phyloP scores from a whole-genome alignment of 179 eudicot species.

The Patellifolia procumbens region DNA sequence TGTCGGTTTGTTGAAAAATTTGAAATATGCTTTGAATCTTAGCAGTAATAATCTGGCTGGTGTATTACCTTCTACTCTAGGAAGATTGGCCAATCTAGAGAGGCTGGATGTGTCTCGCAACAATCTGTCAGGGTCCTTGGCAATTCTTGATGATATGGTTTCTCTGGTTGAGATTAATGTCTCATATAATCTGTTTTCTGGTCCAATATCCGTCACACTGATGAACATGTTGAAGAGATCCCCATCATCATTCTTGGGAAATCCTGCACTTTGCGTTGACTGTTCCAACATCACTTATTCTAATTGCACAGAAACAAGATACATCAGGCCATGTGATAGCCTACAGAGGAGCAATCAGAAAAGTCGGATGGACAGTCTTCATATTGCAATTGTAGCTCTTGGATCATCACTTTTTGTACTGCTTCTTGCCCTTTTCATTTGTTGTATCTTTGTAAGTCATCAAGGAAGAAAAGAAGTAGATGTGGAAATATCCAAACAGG shows the following conservation, averaged over 20 bases:
- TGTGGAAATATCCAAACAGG: conserved; percentile 40
- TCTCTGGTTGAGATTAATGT: conserved; percentile 48
- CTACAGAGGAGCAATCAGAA: conserved; percentile 10
- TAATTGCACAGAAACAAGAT: conserved; percentile 29
- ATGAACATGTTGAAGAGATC: conserved; percentile 38
- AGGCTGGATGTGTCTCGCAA: conserved; percentile 53
- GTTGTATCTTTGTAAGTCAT: conserved; percentile 25
- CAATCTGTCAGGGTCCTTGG: conserved; percentile 54
- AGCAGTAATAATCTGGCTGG: conserved; percentile 57
- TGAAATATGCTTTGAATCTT: conserved; percentile 51
- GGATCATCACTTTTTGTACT: conserved; percentile 41
- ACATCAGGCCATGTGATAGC: conserved; percentile 39
- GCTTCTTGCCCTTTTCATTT: conserved; percentile 34
- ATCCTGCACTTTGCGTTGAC: conserved; percentile 54
- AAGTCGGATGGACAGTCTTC: conserved; percentile 25
- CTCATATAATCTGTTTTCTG: conserved; percentile 54
- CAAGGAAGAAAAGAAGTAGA: conserved; percentile 28
- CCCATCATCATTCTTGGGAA: conserved; percentile 55
- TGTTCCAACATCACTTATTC: conserved; percentile 32
- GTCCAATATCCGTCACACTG: conserved; percentile 50
- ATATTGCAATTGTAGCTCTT: conserved; percentile 44
- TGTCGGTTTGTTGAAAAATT: conserved; percentile 38
- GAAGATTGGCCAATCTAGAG: conserved; percentile 48
- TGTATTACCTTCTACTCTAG: conserved; percentile 42
- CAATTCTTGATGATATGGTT: conserved; percentile 35